Base-by-base conservation (phyloP, 2,329 filamentous ascomycete genomes). In the Byssoonygena ceratinophila region DNA sequence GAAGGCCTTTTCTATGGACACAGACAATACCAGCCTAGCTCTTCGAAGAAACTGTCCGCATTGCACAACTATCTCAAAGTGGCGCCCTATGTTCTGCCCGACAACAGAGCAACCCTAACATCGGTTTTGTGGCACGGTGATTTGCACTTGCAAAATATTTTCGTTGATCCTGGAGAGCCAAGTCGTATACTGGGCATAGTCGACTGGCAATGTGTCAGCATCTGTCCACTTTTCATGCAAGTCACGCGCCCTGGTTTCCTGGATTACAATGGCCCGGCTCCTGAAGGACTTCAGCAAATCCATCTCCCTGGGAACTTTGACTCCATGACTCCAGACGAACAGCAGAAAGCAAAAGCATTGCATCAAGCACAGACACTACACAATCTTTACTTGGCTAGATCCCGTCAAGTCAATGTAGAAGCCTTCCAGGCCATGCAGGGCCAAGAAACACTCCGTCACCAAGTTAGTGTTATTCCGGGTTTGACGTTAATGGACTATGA, bases 41-140 rank as follows among this genome's bases (percentile, higher is more conserved):
- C 57, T 22, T 63, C 69, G 54, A 60, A 67, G 20, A 55, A 55
- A 29, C 16, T 47, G 18, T 51, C 55, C 1, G 60, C 70, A 32
- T 62, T 68, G 22, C 54, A 63, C 32, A 67, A 60, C 50, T 71
- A 64, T 52, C 52, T 68, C 3, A 48, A 61, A n/a, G 57, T 68
- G 39, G 57, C 59, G 22, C 61, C 65, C 32, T 63, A 63, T 56
- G 55, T 71, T 41, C 59, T 70, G 7, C 61, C 62, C 4, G 54
- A 57, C 40, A 54, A 64, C n/a, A 40, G 59, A 32, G 43, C 41
- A 4, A 37, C 66, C 12, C 44, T 54, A 39, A 52, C 53, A 44
- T 58, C 68, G n/a, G 62, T 63, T 34, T 53, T 74, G 31, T 71
- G 65, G 68, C 69, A 73, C 58, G 60, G 59, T 44, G 68, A 72